These are phyloP conservation scores for Hawksworthiomyces lignivorus DNA, from an alignment of 2,329 filamentous ascomycete species.

Conservation along the genomic window DNA sequence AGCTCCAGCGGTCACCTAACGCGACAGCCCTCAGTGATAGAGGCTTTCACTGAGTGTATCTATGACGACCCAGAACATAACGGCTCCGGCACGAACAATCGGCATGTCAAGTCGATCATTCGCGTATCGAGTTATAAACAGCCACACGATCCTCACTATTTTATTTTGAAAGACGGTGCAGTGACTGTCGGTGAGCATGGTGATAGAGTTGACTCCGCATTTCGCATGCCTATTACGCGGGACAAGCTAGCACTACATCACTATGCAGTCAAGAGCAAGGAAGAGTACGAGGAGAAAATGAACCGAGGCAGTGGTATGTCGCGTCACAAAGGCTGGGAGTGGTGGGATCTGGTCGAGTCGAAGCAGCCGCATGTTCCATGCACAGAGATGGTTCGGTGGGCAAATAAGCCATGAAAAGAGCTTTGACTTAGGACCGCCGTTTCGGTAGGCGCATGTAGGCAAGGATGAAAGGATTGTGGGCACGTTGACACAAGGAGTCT, in stretches of 20 bases:
- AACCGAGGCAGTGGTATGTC: slow-evolving; percentile 13
- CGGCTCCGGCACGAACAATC: slow-evolving; percentile 5
- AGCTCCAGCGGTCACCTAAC: slow-evolving; percentile 10
- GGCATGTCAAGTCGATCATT: slow-evolving; percentile 13
- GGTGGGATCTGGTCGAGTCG: slow-evolving; percentile 6
- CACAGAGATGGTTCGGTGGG: slow-evolving; percentile 13
- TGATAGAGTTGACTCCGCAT: slow-evolving; percentile 2
- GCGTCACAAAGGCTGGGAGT: slow-evolving; percentile 11
- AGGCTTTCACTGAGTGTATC: slow-evolving; percentile 7
- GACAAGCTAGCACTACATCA: slow-evolving; percentile 11
- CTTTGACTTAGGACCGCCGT: too few species aligned
- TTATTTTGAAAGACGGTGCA: slow-evolving; percentile 2
- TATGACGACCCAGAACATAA: slow-evolving; percentile 7
- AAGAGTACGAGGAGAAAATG: slow-evolving; percentile 13
- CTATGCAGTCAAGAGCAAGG: slow-evolving; percentile 11
- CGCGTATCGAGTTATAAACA: slow-evolving; percentile 3
- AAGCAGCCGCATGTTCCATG: slow-evolving; percentile 4
- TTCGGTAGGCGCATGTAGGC: too few species aligned
- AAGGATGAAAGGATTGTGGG: too few species aligned
- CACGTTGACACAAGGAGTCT: too few species aligned
- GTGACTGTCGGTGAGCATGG: slow-evolving; percentile 11
- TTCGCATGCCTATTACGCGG: slow-evolving; percentile 10
- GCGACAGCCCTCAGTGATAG: slow-evolving; percentile 8
- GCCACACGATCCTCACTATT: slow-evolving; percentile 10
- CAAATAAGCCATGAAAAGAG: too few species aligned